Evolutionary conservation across 306 rosid genomes (phyloP), one percentile per base, ranked within the genome.

Genomic region (Fagus crenata): DNA sequence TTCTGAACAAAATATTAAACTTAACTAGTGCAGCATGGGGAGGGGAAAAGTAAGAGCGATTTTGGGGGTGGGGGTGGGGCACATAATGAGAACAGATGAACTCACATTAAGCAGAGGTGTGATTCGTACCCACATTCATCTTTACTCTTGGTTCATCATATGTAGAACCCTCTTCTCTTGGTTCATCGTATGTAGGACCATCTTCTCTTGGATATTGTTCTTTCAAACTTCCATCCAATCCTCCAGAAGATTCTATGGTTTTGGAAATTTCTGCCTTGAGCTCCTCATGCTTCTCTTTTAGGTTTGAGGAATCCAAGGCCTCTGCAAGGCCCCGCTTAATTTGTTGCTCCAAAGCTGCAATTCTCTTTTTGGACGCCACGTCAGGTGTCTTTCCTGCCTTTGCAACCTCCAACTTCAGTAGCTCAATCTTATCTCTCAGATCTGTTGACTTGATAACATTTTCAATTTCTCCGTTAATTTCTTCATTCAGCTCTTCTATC

Each of bases 261-360:
- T 85, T 70, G 60, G 87, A 78, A 84, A 90, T 76, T 82, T 83
- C 85, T 8, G 90, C 85, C 56, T 58, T 75, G 71, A 90, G 82
- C 86, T 78, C 81, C 78, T 89, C 95, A 53, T 84, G 87, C 88
- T 90, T 84, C 80, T 88, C 82, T 78, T 92, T 92, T 53, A 95
- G 76, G 82, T 79, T 64, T 39, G 93, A 87, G 2, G 93, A 78
- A 37, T 75, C 92, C 81, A 92, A 22, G 12, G 91, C 91, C 73
- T 89, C 88, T 5, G 36, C 86, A 75, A 90, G 80, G 86, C 84
- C 80, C 84, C 75, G 82, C 81, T 87, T 90, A 82, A 95, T 87
- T 81, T 86, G 86, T 75, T 87, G 86, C 86, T 75, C 82, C 87
- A 95, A 85, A 82, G 89, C 85, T 46, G 42, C 72, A 81, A 95